phyloP scores from a whole-genome alignment of 2,329 filamentous ascomycete genomes.

The Exophiala bonariae region DNA sequence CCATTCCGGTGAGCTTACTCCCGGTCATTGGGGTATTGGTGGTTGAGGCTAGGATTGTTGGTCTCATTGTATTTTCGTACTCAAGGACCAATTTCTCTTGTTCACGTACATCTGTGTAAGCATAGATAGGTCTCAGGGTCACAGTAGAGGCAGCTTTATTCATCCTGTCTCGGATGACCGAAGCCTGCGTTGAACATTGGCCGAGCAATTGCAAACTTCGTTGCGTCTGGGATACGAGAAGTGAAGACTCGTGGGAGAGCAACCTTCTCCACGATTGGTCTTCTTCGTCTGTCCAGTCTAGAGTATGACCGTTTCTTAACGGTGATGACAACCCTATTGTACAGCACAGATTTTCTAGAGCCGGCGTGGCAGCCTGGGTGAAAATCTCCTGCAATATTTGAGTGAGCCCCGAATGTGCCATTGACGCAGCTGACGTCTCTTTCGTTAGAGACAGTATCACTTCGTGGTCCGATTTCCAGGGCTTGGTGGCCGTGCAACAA shows the following conservation, averaged over 20 bases:
- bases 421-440: conserved; percentile 6
- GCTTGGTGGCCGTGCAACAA: conserved; percentile 1
- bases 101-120: conserved; percentile 9
- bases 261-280: conserved; percentile 4
- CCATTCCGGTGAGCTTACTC: background rate
- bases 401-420: conserved; percentile 5
- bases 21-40: background rate
- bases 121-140: conserved; percentile 10
- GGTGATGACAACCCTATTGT: conserved; percentile 11
- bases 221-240: conserved; percentile 8
- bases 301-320: background rate
- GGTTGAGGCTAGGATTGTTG: conserved; percentile 1
- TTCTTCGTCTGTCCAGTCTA: background rate
- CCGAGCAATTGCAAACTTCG: conserved; percentile 16
- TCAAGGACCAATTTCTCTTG: conserved; percentile 8
- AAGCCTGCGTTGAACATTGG: conserved; percentile 9
- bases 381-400: conserved; percentile 13
- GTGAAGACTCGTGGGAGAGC: conserved; percentile 3
- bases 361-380: conserved; percentile 6
- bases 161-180: conserved; percentile 6
- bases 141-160: conserved; percentile 2
- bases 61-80: conserved; percentile 18
- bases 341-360: conserved; percentile 8
- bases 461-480: conserved; percentile 4
- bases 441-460: conserved; percentile 10